Evolutionary conservation across 805 yeast species (phyloP).

Genomic region (Lachancea mirantina): DNA sequence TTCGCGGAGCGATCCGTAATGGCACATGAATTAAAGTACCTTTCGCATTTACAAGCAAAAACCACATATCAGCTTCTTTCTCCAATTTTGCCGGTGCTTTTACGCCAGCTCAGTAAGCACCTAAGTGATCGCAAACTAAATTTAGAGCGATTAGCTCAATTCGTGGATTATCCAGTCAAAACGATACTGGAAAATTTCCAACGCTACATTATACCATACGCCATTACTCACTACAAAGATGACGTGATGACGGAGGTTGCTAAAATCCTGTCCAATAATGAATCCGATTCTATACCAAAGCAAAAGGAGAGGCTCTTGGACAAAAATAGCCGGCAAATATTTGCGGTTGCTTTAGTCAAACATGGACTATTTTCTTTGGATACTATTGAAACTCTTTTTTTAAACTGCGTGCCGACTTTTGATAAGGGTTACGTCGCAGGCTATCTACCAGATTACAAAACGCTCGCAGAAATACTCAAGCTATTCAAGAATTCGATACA

Average conservation of each 20-base stretch:
- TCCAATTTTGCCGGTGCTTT: constrained; percentile 70
- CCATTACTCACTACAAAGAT: constrained; percentile 57
- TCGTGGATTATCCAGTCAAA: constrained; percentile 54
- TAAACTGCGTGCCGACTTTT: constrained; percentile 26
- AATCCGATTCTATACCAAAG: constrained; percentile 14
- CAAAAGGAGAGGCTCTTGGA: constrained; percentile 19
- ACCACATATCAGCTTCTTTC: constrained; percentile 76
- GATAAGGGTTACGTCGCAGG: constrained; percentile 22
- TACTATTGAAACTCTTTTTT: constrained; percentile 24
- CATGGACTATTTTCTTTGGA: constrained; percentile 28
- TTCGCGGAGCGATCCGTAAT: constrained; percentile 55
- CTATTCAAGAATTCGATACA: constrained; percentile 21
- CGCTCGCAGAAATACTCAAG: constrained; percentile 29
- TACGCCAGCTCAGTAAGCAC: constrained; percentile 54
- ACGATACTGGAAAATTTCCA: constrained; percentile 64
- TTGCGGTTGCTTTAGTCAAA: constrained; percentile 30
- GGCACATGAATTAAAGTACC: constrained; percentile 54
- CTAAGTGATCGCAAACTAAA: constrained; percentile 44
- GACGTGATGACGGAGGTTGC: constrained; percentile 44
- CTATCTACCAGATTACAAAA: constrained; percentile 28
- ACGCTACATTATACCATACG: constrained; percentile 67
- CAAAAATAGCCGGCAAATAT: constrained; percentile 29
- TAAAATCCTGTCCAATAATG: constrained; percentile 23
- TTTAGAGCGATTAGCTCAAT: constrained; percentile 52
- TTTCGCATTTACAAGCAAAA: constrained; percentile 48